Percentiles rank a stretch among this genome's conserved stretches.
Evolutionary conservation across 345 rosid genomes (phyloP).

Genomic region (Atalantia buxifolia): DNA sequence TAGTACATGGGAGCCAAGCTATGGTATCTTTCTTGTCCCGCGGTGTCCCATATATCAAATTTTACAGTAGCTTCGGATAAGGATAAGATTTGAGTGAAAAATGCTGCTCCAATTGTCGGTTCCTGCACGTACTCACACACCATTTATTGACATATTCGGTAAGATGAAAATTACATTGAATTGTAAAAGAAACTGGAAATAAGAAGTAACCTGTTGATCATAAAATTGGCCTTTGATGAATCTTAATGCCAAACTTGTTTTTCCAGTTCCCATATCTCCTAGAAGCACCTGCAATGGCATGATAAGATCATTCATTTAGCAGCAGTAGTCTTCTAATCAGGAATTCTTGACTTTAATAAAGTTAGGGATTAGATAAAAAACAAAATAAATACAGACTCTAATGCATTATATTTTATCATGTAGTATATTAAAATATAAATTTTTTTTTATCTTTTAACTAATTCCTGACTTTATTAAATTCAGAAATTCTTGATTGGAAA

Average conservation of each 20-base stretch:
- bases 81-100: slow-evolving; percentile 71
- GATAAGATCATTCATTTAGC: not conserved
- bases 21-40: slow-evolving; percentile 73
- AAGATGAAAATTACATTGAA: not conserved
- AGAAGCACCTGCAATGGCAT: slow-evolving; percentile 46
- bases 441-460: no score
- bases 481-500: no score
- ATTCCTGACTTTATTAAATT: no score
- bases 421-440: no score
- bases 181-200: not conserved
- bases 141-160: not conserved
- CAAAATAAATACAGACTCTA: no score
- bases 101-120: slow-evolving; percentile 74
- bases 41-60: slow-evolving; percentile 82
- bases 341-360: no score
- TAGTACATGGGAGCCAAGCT: slow-evolving; percentile 82
- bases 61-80: slow-evolving; percentile 61
- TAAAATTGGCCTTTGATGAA: slow-evolving; percentile 65
- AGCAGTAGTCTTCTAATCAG: not conserved
- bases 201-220: slow-evolving; percentile 46
- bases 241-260: slow-evolving; percentile 62
- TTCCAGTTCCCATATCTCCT: slow-evolving; percentile 73
- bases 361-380: no score
- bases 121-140: slow-evolving; percentile 28
- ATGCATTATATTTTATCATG: no score